Base-by-base conservation (phyloP, 2,329 filamentous ascomycete genomes). In the Monosporascus cannonballus region DNA sequence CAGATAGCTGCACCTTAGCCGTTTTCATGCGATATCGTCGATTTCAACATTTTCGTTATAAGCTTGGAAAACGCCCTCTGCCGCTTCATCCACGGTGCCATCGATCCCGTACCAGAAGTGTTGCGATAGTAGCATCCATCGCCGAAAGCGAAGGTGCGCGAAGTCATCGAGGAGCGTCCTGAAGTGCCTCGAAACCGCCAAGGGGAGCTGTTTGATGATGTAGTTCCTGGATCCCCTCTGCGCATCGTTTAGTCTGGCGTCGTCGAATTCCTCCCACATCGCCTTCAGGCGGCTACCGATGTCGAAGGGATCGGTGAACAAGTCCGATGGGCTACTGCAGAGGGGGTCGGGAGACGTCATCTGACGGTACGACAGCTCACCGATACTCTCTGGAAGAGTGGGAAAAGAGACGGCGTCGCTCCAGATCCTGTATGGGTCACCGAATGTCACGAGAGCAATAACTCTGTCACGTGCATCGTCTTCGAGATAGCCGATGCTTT, bases 21-120 rank as follows among this genome's bases (percentile, higher is more conserved):
- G 4, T 30, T 30, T 27, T 30, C 27, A 30, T 11, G 6, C 27
- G 9, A 30, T 30, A 11, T 11, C 27, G 11, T 30, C 4, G 27
- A 11, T 30, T 11, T 11, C 3, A 8, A 30, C 3, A 11, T 30
- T 30, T 30, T 30, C 27, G 5, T 34, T 34, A 42, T 14, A 18
- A 14, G 39, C 39, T 20, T 42, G n/a, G 39, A 18, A 42, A 18
- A 42, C 39, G 24, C 6, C 18, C 22, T 39, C 20, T 39, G 22
- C 25, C 38, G 15, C 37, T 17, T n/a, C 8, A 27, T 20, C 45
- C 18, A 57, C 54, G n/a, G 47, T 60, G 7, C 51, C 58, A 22
- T 60, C 56, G 7, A 56, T 55, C 7, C 59, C 59, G 11, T 61
- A 61, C 57, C 59, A 61, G 44, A 61, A 61, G 15, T 61, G 59